Base-by-base conservation (phyloP, 1,284 basidiomycete species). In the Trichosporon ovoides region DNA sequence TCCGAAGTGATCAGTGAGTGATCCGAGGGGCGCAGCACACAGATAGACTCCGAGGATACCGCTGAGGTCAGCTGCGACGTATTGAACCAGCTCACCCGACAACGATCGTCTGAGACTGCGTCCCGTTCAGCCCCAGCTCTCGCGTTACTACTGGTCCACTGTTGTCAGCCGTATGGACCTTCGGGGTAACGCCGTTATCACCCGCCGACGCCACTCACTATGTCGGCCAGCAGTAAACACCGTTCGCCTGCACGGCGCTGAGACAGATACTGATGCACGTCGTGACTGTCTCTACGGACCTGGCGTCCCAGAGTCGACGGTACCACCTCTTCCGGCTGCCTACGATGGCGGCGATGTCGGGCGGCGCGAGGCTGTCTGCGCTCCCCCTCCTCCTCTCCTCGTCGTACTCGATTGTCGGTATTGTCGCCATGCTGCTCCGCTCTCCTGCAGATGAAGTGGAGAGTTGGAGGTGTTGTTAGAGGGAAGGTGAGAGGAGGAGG, bases 31-130 rank as follows among this genome's bases (percentile, higher is more conserved):
- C 7, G 75, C 77, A 5, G 77, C 77, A 55, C 73, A 70, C 20
- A 78, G 65, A 56, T 78, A 78, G 2, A 76, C 75, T 5, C 77
- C 77, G 24, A 76, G 66, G 37, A 76, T 74, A n/a, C 77, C 77
- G 2, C 74, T 76, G 55, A 7, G 1, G 36, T 43, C 36, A 40
- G 58, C 24, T 35, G n/a, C 6, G 38, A 4, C 9, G 14, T 13
- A 49, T 5, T n/a, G n/a, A 22, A 3, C 4, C 13, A 4, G 63
- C 74, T 58, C 49, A 76, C 74, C 73, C 72, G 6, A 76, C 66
- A n/a, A 75, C 75, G 34, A 78, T 75, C 1, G 74, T 76, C 66
- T 76, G 74, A 11, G 72, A 65, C 57, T 76, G 62, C 5, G 73
- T 63, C 3, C 65, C 69, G 22, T 63, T 66, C 54, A 78, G 57